Base-by-base conservation (phyloP, 805 yeast genomes). In the Ogataea trehaloabstinens region DNA sequence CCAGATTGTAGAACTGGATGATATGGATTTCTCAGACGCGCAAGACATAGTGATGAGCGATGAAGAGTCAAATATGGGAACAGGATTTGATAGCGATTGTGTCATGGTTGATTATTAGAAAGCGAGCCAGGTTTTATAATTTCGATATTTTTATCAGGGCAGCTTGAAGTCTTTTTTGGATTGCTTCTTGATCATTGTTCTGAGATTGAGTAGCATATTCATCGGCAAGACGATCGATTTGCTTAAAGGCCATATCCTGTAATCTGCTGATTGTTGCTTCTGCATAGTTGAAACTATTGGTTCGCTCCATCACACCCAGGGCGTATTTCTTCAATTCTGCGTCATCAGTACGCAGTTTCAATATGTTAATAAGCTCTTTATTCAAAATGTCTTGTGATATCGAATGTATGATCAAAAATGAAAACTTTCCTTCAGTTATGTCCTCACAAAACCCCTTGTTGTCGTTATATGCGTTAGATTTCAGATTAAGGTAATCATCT, bases 381-480 rank as follows among this genome's bases (percentile, higher is more conserved):
- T 69, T 67, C 1, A 51, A 45, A 2, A 52, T 44, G 34, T 66
- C 67, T 24, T 55, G 51, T 15, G 66, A 53, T 2, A 83, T 60
- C 4, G 81, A 72, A 58, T 87, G 93, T 13, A 90, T 73, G 2
- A 90, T 78, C 0, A 96, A 96, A 46, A 86, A 84, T 0, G 95
- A 86, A 43, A 84, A 76, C 60, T 89, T 90, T 0, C 96, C 96
- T 58, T 90, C 96, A 0, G 88, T 78, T 21, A 90, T 72, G 55
- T 90, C 98, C 52, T 90, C 96, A 37, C 87, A 78, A 46, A 74
- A 74, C 2, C 95, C 95, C 70, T 86, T 85, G 55, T 78, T 79
- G 34, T 70, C 64, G n/a, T 65, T 63, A 41, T 78, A 69, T 8
- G 63, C 61, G 18, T 66, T 69, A 36, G 78, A 73, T 19, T 71